Percentiles rank a stretch among this genome's conserved stretches.
Conservation (phyloP, 805 yeast genomes). For the Yamadazyma akitaensis region DNA sequence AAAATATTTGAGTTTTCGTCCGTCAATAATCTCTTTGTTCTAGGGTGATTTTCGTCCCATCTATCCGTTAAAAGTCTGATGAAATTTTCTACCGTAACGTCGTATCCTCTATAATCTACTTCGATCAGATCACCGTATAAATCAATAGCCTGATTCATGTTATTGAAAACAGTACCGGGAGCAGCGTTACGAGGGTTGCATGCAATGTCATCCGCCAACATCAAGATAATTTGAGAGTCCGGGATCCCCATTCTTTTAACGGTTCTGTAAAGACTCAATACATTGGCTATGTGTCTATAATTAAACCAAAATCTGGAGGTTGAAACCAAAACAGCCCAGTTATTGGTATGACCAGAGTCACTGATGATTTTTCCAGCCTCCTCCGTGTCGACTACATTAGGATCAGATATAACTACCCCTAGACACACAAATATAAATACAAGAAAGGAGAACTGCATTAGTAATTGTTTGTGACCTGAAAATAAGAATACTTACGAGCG, state of each 20-base stretch:
- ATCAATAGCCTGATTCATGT: conserved; percentile 87
- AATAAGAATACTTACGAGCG: neutral
- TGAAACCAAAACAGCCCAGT: conserved; percentile 87
- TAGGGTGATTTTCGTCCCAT: conserved; percentile 92
- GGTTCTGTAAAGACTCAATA: conserved; percentile 88
- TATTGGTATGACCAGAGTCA: conserved; percentile 54
- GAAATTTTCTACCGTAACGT: conserved; percentile 95
- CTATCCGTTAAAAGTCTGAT: conserved; percentile 90
- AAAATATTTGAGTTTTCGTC: conserved; percentile 94
- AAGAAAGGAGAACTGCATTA: neutral
- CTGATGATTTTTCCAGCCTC: conserved; percentile 22
- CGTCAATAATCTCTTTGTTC: conserved; percentile 83
- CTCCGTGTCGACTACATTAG: conserved; percentile 13
- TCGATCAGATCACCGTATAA: conserved; percentile 92
- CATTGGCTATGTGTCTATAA: conserved; percentile 97
- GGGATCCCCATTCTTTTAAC: conserved; percentile 96
- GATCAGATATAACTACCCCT: neutral
- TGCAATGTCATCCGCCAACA: conserved; percentile 96
- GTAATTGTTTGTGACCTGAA: neutral
- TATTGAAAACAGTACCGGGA: conserved; percentile 94
- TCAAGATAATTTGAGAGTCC: conserved; percentile 92
- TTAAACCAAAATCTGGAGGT: conserved; percentile 98
- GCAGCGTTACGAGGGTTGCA: conserved; percentile 95
- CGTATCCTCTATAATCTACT: conserved; percentile 96
- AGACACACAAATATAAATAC: neutral